Evolutionary conservation across 78 protist species (phyloP), one percentile per base, ranked within the genome.

Genomic region (Planoprotostelium fungivorum): DNA sequence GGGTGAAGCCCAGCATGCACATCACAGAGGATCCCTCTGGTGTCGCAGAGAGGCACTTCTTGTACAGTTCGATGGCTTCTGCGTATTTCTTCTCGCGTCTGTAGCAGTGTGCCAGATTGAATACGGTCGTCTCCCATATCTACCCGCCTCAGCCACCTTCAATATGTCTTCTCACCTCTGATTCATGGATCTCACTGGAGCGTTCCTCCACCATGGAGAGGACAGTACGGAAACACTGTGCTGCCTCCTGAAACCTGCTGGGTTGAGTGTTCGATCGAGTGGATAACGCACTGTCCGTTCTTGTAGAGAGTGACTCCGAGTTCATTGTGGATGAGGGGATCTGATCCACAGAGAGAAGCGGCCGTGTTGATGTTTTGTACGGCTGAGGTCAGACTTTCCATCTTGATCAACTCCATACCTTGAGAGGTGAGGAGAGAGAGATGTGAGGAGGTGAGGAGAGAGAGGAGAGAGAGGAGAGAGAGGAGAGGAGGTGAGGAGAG

Each of bases 331-430:
- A 86, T 86, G 37, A 92, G 34, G 29, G 94, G 94, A 38, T 92
- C 94, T 35, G 87, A 92, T 0, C 89, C 90, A 92, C 94, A 92
- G 1, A 92, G 89, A 37, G 88, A 90, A n/a, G 37, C 63, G 0
- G 94, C 87, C 39, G 89, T 90, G 1, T 31, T 10, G 28, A 92
- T 51, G 31, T 92, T 89, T 36, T 92, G 94, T 63, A 87, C 84
- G 35, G 94, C 94, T 29, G 88, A 51, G 85, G 87, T 92, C 0
- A 92, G n/a, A 37, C 88, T 92, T 34, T 92, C 92, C 0, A 92
- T 87, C 84, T 91, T 63, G 84, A 92, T 89, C 38, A 92, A 89
- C 34, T 92, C 94, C 94, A 92, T 92, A 31, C 94, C 94, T 29
- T 89, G 88, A 36, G 92, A 91, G 5, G 89, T 34, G 34, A 87